A percentile compares a stretch with the other conserved stretches of the same genome.
phyloP scores from a whole-genome alignment of 192 early-diverging fungal species.

The Fimicolochytrium jonesii region DNA sequence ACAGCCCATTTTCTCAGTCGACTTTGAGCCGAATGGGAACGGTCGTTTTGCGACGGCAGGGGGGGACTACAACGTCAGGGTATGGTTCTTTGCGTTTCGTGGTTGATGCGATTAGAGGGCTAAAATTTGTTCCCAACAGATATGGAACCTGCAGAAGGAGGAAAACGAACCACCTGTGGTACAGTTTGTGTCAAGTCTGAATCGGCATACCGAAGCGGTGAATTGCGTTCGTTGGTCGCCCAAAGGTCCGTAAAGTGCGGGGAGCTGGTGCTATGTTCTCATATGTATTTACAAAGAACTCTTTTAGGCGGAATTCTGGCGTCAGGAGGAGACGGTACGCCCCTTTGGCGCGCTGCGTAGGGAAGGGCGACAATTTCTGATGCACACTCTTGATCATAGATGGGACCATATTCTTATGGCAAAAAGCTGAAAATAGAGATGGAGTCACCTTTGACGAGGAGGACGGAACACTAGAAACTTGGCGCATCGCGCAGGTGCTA shows the following conservation, averaged over 20 bases:
- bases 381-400: too few relatives aligned
- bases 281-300: too few relatives aligned
- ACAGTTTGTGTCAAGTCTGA: conserved; percentile 77
- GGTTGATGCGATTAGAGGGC: conserved; percentile 2
- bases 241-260: conserved; percentile 46
- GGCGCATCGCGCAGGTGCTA: conserved; percentile 67
- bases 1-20: conserved; percentile 82
- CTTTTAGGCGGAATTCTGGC: conserved; percentile 63
- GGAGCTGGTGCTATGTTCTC: too few relatives aligned
- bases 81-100: conserved; percentile 40
- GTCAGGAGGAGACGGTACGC: conserved; percentile 79
- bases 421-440: conserved; percentile 55
- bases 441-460: conserved; percentile 33
- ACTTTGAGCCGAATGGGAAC: conserved; percentile 65
- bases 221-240: conserved; percentile 93
- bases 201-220: conserved; percentile 81
- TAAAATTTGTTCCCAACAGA: conserved; percentile 10
- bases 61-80: conserved; percentile 83
- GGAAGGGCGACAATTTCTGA: too few relatives aligned
- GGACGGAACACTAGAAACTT: conserved; percentile 65
- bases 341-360: too few relatives aligned
- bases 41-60: conserved; percentile 85
- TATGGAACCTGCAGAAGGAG: conserved; percentile 53
- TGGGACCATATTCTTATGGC: conserved; percentile 83
- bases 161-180: conserved; percentile 52